Evolutionary conservation across 1,284 basidiomycete species (phyloP).

Genomic region (Cryptococcus sp.): DNA sequence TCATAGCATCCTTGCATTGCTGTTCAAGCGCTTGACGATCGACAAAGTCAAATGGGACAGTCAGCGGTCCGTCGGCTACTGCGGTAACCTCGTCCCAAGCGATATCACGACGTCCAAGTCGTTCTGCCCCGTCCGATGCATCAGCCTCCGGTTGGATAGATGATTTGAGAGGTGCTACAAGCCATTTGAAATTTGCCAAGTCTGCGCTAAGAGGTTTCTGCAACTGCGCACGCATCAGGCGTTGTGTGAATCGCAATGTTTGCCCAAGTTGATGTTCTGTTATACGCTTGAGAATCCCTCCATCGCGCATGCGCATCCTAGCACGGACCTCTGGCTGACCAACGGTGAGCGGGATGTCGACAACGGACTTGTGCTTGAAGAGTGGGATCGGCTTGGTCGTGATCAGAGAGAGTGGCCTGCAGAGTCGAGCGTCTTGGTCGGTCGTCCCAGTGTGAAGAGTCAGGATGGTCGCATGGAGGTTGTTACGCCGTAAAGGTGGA

Average conservation of each 20-base stretch:
- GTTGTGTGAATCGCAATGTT: constrained; percentile 27
- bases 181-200: constrained; percentile 22
- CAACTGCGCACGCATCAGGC: constrained; percentile 31
- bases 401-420: constrained; percentile 24
- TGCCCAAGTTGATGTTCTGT: constrained; percentile 23
- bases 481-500: constrained; percentile 6
- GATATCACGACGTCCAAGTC: constrained; percentile 19
- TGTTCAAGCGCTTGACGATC: constrained; percentile 5
- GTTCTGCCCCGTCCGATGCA: background rate
- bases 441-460: background rate
- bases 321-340: constrained; percentile 12
- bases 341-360: constrained; percentile 1
- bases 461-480: constrained; percentile 20
- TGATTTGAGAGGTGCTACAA: constrained; percentile 31
- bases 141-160: constrained; percentile 1
- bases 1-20: constrained; percentile 28
- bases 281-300: constrained; percentile 23
- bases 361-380: background rate
- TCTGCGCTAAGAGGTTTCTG: constrained; percentile 26
- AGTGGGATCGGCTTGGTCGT: constrained; percentile 21
- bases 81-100: constrained; percentile 37
- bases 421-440: constrained; percentile 5
- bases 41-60: constrained; percentile 17
- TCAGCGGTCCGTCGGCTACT: constrained; percentile 12
- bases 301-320: constrained; percentile 15